Evolutionary conservation across 139 green algal genomes (phyloP).

Genomic region (Ettlia oleoabundans): DNA sequence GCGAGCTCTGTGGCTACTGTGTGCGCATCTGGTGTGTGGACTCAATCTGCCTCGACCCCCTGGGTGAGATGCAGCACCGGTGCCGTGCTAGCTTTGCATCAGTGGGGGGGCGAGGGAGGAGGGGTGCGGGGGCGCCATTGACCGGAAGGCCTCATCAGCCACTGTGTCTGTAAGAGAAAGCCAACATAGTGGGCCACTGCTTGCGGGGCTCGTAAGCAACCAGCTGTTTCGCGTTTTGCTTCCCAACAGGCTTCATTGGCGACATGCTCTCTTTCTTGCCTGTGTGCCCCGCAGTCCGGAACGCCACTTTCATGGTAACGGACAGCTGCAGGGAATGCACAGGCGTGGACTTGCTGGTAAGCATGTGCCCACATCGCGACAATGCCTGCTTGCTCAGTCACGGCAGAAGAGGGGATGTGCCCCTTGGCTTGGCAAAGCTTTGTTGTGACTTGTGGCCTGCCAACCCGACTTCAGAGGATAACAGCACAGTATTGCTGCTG

Average conservation of each 20-base stretch:
- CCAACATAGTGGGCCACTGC: no score
- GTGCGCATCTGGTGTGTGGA: conserved; percentile 39
- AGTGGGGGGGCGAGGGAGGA: no score
- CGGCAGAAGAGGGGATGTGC: neutral
- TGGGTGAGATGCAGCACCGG: neutral
- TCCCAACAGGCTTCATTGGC: neutral
- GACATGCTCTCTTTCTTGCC: neutral
- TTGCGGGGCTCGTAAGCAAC: neutral
- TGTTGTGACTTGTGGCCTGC: neutral
- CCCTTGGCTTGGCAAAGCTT: neutral
- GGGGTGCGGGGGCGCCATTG: no score
- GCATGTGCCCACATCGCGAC: neutral
- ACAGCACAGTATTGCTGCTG: neutral
- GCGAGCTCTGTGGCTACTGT: conserved; percentile 33
- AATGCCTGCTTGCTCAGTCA: neutral
- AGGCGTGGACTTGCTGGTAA: conserved; percentile 14
- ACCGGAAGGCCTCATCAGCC: no score
- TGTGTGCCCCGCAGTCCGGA: neutral
- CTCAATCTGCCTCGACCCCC: conserved; percentile 2
- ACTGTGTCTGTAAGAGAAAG: no score
- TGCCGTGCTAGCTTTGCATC: neutral
- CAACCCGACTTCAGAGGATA: neutral
- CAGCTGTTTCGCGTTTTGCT: neutral
- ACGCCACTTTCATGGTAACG: conserved; percentile 27
- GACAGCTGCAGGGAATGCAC: conserved; percentile 39